phyloP scores from a whole-genome alignment of 1,139 yeast genomes.

The Diutina mesorugosa region DNA sequence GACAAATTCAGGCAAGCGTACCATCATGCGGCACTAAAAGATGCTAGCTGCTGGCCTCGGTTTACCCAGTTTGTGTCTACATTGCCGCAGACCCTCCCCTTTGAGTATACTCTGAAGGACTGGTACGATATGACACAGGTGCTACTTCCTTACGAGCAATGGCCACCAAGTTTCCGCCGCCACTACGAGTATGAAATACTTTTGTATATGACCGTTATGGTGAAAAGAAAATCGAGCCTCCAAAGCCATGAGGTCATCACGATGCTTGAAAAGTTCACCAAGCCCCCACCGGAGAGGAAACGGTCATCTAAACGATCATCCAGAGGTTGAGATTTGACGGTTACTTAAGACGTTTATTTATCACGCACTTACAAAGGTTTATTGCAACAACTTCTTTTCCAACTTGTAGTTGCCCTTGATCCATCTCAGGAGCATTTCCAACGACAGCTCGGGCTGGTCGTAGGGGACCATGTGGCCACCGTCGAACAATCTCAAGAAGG shows the following conservation, averaged over 20 bases:
- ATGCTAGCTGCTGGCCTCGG: not conserved
- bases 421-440: slow-evolving; percentile 38
- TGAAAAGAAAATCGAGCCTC: too few species aligned
- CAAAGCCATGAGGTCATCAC: too few species aligned
- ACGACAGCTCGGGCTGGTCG: slow-evolving; percentile 32
- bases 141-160: not conserved
- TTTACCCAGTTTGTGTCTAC: not conserved
- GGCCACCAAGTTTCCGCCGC: not conserved
- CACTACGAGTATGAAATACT: not conserved
- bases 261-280: too few species aligned
- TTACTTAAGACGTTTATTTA: too few species aligned
- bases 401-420: slow-evolving; percentile 18
- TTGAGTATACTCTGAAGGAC: not conserved
- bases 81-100: not conserved
- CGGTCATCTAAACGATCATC: too few species aligned
- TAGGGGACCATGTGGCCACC: slow-evolving; percentile 73
- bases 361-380: not conserved
- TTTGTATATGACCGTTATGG: too few species aligned
- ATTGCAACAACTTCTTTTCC: not conserved
- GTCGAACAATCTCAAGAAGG: slow-evolving; percentile 49
- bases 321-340: too few species aligned
- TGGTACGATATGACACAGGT: not conserved
- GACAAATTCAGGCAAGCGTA: not conserved
- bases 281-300: too few species aligned
- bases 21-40: not conserved